Conservation (phyloP, 2,329 filamentous ascomycete species). For the Ascosphaera apis region DNA sequence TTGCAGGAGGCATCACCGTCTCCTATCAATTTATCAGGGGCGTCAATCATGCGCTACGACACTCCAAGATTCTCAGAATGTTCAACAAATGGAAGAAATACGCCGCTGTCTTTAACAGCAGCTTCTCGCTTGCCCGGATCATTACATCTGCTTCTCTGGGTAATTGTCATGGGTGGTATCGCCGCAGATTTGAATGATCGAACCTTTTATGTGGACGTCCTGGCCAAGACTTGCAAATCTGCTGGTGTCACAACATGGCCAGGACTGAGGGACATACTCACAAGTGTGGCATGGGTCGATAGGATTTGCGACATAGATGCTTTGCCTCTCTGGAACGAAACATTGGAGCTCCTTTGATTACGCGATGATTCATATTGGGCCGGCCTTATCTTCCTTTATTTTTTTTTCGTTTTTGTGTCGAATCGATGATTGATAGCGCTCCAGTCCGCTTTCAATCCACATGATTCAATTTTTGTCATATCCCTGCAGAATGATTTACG, state of each 20-base stretch:
- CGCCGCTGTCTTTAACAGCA: background rate
- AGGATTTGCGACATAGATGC: constrained; percentile 13
- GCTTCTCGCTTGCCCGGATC: background rate
- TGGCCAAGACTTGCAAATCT: constrained; percentile 8
- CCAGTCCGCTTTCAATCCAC: no score
- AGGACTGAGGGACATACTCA: constrained; percentile 9
- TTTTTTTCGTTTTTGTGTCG: no score
- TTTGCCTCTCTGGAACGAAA: constrained; percentile 11
- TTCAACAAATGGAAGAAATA: background rate
- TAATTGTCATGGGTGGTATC: constrained; percentile 16
- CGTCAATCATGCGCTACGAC: background rate
- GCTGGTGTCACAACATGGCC: constrained; percentile 10
- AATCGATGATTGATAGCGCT: no score
- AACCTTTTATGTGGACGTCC: constrained; percentile 12
- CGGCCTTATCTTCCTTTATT: no score
- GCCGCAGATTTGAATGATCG: constrained; percentile 13
- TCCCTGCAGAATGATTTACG: no score
- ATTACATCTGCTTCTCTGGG: constrained; percentile 13
- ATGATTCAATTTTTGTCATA: no score
- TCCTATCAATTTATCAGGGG: no score
- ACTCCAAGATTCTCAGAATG: background rate
- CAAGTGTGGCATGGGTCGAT: constrained; percentile 15
- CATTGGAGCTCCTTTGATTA: background rate
- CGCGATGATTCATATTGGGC: no score
- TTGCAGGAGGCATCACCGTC: no score